Conservation (phyloP, 305 asterid genomes). For the Fraxinus baroniana region DNA sequence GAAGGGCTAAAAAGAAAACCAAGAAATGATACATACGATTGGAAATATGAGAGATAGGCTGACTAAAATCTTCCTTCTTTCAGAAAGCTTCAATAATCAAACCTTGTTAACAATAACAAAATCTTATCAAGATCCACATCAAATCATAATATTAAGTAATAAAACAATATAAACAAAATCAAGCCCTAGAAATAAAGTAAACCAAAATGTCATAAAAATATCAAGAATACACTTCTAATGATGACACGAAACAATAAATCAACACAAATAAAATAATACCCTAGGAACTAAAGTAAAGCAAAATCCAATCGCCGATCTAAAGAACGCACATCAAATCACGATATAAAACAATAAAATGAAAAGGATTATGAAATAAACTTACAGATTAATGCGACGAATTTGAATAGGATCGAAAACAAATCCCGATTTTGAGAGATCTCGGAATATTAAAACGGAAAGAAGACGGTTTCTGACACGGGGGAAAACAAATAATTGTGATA, state of each 20-base stretch:
- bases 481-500: constrained; percentile 15
- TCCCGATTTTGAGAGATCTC: constrained; percentile 23
- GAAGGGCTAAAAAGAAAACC: neutral
- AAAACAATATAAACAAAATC: neutral
- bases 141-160: neutral
- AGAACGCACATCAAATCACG: neutral
- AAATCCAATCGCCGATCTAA: neutral
- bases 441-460: neutral
- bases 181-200: neutral
- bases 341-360: neutral
- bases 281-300: neutral
- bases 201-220: neutral
- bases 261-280: too few relatives aligned
- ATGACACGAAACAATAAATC: neutral
- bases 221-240: neutral
- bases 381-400: constrained; percentile 9
- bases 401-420: constrained; percentile 15
- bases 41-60: neutral
- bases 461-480: constrained; percentile 12
- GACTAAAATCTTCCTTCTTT: constrained; percentile 4
- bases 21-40: neutral
- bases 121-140: neutral
- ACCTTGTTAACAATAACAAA: constrained; percentile 8
- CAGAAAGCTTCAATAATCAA: constrained; percentile 26
- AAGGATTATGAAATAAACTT: constrained; percentile 4